Evolutionary conservation across 495 filamentous ascomycete species (phyloP).

Genomic region (Pyronema omphalodes): DNA sequence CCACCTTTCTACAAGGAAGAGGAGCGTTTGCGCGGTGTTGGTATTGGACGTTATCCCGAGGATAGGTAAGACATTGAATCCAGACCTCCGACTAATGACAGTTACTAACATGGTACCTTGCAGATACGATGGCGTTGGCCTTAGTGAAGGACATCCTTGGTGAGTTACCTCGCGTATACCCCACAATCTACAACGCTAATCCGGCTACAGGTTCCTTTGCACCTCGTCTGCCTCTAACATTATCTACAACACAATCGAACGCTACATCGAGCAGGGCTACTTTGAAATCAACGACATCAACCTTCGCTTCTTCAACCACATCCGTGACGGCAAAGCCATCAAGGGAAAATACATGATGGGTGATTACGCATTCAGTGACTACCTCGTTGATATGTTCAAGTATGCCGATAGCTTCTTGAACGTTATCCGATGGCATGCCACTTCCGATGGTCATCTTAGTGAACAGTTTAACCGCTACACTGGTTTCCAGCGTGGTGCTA

Average conservation of each 20-base stretch:
- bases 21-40: conserved; percentile 29
- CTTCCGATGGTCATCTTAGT: conserved; percentile 34
- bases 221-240: conserved; percentile 42
- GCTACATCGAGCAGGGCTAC: conserved; percentile 32
- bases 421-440: conserved; percentile 33
- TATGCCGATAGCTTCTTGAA: conserved; percentile 45
- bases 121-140: conserved; percentile 9
- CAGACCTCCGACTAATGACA: conserved; percentile 35
- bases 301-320: conserved; percentile 36
- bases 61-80: conserved; percentile 36
- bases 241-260: conserved; percentile 40
- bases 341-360: conserved; percentile 27
- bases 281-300: conserved; percentile 31
- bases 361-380: conserved; percentile 29
- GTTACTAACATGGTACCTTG: not conserved
- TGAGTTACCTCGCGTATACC: conserved; percentile 11
- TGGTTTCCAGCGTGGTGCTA: conserved; percentile 13
- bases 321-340: conserved; percentile 29
- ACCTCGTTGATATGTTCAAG: conserved; percentile 33
- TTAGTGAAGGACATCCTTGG: conserved; percentile 31
- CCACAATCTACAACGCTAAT: not conserved
- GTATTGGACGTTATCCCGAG: conserved; percentile 51
- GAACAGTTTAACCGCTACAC: conserved; percentile 37
- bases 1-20: conserved; percentile 22
- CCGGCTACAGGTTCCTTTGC: conserved; percentile 25